phyloP scores from a whole-genome alignment of 2,329 filamentous ascomycete genomes.

The Pseudogymnoascus sp. region DNA sequence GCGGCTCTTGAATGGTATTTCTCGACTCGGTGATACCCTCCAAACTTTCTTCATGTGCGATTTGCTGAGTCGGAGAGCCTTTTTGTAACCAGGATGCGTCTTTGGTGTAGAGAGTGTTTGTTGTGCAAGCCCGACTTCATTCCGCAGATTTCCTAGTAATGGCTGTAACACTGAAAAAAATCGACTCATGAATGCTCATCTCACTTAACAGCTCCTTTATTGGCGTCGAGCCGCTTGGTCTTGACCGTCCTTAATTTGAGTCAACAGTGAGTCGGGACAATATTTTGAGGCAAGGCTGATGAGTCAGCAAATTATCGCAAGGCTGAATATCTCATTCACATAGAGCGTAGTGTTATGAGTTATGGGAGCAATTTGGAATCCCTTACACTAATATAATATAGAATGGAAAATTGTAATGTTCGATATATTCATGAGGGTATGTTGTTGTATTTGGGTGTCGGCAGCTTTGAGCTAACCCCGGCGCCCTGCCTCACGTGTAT shows the following conservation, averaged over 20 bases:
- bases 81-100: background rate
- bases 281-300: slow-evolving; percentile 3
- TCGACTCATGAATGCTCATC: background rate
- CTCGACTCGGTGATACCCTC: background rate
- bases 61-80: background rate
- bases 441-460: background rate
- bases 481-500: too few relatives aligned
- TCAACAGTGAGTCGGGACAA: background rate
- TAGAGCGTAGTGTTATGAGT: background rate
- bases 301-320: background rate
- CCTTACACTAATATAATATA: background rate
- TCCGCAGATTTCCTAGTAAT: background rate
- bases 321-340: background rate
- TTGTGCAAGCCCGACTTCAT: background rate
- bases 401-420: background rate
- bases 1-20: background rate
- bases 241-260: background rate
- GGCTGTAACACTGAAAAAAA: background rate
- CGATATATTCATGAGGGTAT: background rate
- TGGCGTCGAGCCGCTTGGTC: background rate
- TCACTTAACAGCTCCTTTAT: background rate
- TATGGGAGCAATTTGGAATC: background rate
- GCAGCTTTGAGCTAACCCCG: too few relatives aligned
- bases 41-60: background rate
- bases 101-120: background rate